Conservation (phyloP, 208 protist genomes). For the Leishmania turanica region DNA sequence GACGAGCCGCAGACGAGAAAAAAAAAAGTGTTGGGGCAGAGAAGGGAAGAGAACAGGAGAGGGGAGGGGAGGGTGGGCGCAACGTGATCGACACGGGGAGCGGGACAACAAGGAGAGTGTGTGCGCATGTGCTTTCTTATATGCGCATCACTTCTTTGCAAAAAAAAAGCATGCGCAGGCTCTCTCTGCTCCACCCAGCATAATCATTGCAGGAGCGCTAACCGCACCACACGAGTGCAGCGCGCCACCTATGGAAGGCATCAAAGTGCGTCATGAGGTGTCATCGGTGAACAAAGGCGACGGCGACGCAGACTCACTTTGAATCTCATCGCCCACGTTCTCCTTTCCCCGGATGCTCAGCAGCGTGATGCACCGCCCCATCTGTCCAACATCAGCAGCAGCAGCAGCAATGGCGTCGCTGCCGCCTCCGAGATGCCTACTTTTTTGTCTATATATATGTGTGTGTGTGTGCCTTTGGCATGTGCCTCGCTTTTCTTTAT, state of each 20-base stretch:
- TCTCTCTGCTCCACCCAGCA: not conserved
- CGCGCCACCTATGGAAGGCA: not conserved
- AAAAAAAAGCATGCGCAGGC: not conserved
- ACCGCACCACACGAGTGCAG: not conserved
- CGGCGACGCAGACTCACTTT: not conserved
- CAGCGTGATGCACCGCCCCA: not conserved
- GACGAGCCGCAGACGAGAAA: not conserved
- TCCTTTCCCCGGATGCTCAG: not conserved
- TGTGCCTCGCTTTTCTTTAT: constrained; percentile 9
- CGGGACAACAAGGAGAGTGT: not conserved
- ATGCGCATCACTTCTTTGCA: not conserved
- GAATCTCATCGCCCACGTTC: not conserved
- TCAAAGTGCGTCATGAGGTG: not conserved
- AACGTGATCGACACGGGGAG: not conserved
- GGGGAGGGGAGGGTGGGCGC: not conserved
- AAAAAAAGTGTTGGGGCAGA: not conserved
- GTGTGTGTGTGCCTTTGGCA: not conserved
- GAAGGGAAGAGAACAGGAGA: not conserved
- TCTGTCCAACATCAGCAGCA: not conserved
- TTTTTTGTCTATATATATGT: not conserved
- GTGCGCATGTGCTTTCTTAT: not conserved
- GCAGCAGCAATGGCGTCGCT: not conserved
- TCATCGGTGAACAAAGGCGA: not conserved
- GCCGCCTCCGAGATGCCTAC: not conserved
- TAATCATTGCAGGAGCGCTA: not conserved